phyloP scores from a whole-genome alignment of 805 yeast species.

The Henningerozyma blattae region DNA sequence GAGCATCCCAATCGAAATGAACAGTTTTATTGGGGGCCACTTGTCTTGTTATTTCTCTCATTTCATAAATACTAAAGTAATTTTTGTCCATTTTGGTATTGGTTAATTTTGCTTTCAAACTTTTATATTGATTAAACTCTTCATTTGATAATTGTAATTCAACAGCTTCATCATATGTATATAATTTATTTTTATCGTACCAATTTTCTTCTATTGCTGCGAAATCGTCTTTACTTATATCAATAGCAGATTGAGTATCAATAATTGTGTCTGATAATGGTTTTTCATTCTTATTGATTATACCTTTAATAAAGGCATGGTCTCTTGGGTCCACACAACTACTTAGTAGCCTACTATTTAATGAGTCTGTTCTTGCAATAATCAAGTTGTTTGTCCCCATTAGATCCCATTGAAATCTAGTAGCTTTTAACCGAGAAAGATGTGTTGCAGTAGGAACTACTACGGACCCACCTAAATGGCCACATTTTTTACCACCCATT shows the following conservation, averaged over 20 bases:
- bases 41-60: constrained; percentile 13
- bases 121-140: constrained; percentile 18
- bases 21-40: constrained; percentile 25
- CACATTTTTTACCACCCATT: constrained; percentile 57
- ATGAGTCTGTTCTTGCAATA: constrained; percentile 52
- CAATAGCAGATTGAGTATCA: constrained; percentile 29
- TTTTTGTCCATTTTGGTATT: constrained; percentile 14
- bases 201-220: constrained; percentile 32
- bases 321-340: constrained; percentile 44
- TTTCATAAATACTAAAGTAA: constrained; percentile 15
- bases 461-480: constrained; percentile 51
- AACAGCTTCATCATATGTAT: constrained; percentile 42
- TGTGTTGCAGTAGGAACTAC: constrained; percentile 49
- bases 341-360: constrained; percentile 39
- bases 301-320: constrained; percentile 44
- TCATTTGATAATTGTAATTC: constrained; percentile 11
- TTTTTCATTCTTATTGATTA: constrained; percentile 21
- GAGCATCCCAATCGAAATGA: constrained; percentile 47
- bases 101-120: constrained; percentile 6
- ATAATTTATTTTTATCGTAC: constrained; percentile 30
- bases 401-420: constrained; percentile 53
- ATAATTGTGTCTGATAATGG: constrained; percentile 36
- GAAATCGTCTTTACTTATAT: constrained; percentile 19
- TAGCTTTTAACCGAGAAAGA: constrained; percentile 40
- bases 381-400: constrained; percentile 47